Evolutionary conservation across 345 rosid genomes (phyloP), one percentile per base, ranked within the genome.

Genomic region (Salix exigua): DNA sequence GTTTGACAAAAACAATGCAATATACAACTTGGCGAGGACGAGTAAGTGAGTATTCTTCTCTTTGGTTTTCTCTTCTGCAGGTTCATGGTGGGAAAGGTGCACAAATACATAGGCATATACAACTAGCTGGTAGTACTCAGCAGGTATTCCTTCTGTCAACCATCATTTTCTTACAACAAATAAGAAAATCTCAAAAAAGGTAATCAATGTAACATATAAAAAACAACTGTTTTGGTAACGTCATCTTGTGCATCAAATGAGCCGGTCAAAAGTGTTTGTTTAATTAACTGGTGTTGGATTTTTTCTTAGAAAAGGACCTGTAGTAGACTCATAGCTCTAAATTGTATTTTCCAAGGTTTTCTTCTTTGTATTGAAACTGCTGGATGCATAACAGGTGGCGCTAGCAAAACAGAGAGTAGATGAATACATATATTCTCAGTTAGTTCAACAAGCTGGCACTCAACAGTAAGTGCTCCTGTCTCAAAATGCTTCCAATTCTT

Each of bases 341-440:
- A 14, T 3, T 46, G 50, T 44, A 44, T 12, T 44, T 44, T 44
- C 50, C 50, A 44, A 44, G 50, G 50, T 44, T 44, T 13, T 44
- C 50, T 40, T 40, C 44, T 18, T 30, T 55, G 4, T 28, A 21
- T 30, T 65, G 16, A 28, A 60, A 25, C 25, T 42, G 63, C 63
- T 60, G 51, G 51, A 25, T 74, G 62, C 8, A 38, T 81, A 2
- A 38, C 78, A 89, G 91, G 91, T 90, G 30, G 92, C 92, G 40
- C 74, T 90, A 80, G 92, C 94, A 67, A 90, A 89, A 80, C 91
- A 86, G 84, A 82, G 84, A 75, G 90, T 90, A n/a, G 92, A 88
- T 68, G 94, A 89, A 63, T 87, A 86, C 88, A 85, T 88, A 40
- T 87, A 82, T 78, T 86, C 89, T 66, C 92, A 89, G 79, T 68